Evolutionary conservation across 2,329 filamentous ascomycete genomes (phyloP).

Genomic region (Apiospora phragmitis): DNA sequence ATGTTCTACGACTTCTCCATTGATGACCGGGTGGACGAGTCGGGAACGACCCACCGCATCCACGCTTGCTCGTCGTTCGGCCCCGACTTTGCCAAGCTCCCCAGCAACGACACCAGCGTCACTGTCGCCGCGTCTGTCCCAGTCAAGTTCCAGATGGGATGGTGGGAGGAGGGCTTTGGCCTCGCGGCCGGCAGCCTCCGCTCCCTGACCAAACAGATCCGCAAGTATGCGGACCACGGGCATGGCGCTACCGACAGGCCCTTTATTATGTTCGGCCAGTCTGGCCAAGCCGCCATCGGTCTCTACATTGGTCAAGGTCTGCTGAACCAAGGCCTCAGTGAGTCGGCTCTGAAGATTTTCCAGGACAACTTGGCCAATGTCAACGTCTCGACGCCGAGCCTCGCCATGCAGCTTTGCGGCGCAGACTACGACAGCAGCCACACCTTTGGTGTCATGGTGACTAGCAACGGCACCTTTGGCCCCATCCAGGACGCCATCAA

Average conservation of each 20-base stretch:
- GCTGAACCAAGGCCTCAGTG: constrained; percentile 26
- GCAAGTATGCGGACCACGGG: constrained; percentile 29
- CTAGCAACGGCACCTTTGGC: constrained; percentile 32
- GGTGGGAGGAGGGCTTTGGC: constrained; percentile 13
- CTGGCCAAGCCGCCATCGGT: constrained; percentile 30
- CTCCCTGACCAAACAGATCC: constrained; percentile 28
- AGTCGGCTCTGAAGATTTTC: constrained; percentile 29
- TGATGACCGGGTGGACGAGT: constrained; percentile 34
- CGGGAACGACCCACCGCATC: constrained; percentile 27
- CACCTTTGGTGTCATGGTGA: constrained; percentile 34
- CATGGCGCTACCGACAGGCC: constrained; percentile 22
- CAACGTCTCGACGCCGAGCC: constrained; percentile 25
- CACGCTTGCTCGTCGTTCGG: constrained; percentile 31
- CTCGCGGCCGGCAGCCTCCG: constrained; percentile 13
- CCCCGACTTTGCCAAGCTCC: constrained; percentile 18
- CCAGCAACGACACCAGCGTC: not conserved
- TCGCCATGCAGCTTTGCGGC: constrained; percentile 39
- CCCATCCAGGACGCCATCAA: constrained; percentile 31
- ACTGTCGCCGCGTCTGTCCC: constrained; percentile 7
- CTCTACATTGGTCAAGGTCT: constrained; percentile 37
- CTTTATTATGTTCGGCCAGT: constrained; percentile 32
- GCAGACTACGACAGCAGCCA: constrained; percentile 30
- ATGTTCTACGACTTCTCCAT: constrained; percentile 37
- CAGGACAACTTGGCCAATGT: constrained; percentile 25
- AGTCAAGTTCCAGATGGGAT: constrained; percentile 19